phyloP scores from a whole-genome alignment of 179 eudicot genomes.

The Patellifolia procumbens region DNA sequence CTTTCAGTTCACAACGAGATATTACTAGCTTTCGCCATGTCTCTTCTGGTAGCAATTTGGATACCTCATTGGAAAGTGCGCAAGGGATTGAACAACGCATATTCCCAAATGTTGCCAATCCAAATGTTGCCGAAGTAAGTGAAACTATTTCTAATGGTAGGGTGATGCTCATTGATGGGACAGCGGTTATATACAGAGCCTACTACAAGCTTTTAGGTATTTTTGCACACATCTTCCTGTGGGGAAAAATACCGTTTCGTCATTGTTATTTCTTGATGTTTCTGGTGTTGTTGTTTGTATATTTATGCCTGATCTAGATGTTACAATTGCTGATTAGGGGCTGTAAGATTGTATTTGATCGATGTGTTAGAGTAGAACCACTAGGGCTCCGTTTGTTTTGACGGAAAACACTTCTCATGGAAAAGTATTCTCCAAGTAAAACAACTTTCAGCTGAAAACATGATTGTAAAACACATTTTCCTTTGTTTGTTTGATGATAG shows the following conservation, averaged over 20 bases:
- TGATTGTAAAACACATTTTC: too few species aligned
- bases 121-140: slow-evolving; percentile 23
- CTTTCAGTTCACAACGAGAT: slow-evolving; percentile 19
- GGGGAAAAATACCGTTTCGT: not conserved
- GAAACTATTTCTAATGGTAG: slow-evolving; percentile 60
- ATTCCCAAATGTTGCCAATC: slow-evolving; percentile 32
- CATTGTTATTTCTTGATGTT: not conserved
- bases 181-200: slow-evolving; percentile 84
- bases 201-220: slow-evolving; percentile 90
- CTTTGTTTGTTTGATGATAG: too few species aligned
- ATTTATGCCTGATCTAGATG: not conserved
- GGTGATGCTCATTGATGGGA: slow-evolving; percentile 97
- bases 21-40: slow-evolving; percentile 20
- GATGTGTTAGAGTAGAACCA: not conserved
- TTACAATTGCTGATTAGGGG: not conserved
- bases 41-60: slow-evolving; percentile 36
- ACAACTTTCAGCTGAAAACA: too few species aligned
- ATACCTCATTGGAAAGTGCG: slow-evolving; percentile 37
- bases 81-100: slow-evolving; percentile 30
- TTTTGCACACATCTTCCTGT: not conserved
- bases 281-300: not conserved
- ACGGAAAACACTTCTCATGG: too few species aligned
- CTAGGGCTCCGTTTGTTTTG: too few species aligned
- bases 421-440: too few species aligned
- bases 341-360: not conserved